phyloP scores from a whole-genome alignment of 2,329 filamentous ascomycete genomes.

The Trichophyton schoenleinii region DNA sequence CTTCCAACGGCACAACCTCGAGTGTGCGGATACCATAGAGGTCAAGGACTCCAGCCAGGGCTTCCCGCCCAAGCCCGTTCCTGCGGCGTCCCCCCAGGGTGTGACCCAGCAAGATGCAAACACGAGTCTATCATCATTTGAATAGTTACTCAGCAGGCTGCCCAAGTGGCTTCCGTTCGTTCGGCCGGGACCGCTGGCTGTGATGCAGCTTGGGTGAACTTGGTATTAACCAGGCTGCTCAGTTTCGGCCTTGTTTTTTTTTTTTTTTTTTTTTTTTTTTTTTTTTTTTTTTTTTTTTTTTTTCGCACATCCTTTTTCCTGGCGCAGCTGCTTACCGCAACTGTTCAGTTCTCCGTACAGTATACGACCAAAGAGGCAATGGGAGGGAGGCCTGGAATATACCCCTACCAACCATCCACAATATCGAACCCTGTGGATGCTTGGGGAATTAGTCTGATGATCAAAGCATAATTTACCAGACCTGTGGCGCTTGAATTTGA shows the following conservation, averaged over 20 bases:
- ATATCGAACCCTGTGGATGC: conserved; percentile 1
- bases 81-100: neutral
- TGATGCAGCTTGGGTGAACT: neutral
- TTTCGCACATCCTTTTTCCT: neutral
- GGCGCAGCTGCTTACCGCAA: no score
- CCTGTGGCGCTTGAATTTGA: neutral
- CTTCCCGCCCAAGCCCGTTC: neutral
- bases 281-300: no score
- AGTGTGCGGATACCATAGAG: conserved; percentile 1
- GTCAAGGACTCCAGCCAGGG: neutral
- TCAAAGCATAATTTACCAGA: conserved; percentile 2
- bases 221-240: neutral
- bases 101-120: neutral
- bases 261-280: no score
- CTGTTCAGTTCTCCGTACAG: neutral
- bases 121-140: neutral
- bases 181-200: neutral
- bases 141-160: neutral
- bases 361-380: neutral
- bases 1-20: neutral
- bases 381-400: neutral
- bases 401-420: neutral
- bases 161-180: neutral
- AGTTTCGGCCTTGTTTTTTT: neutral
- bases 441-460: neutral